Evolutionary conservation across 73 alveolate species (phyloP).

Genomic region (Paramecium primaurelia): DNA sequence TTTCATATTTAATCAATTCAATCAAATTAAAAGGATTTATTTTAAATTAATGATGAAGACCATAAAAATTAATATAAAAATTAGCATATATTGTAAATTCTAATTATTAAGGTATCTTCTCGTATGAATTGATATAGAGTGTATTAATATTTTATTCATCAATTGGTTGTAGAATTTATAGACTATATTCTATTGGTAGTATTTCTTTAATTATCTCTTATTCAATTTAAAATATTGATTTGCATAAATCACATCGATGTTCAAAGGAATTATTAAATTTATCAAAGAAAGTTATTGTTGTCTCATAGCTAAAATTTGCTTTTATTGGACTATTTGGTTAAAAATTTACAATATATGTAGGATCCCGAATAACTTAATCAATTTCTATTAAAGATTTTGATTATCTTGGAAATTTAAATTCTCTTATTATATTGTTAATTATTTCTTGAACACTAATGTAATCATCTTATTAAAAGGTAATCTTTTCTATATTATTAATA

Average conservation of each 20-base stretch:
- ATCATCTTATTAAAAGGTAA: neutral
- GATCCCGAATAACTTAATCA: neutral
- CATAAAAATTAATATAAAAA: neutral
- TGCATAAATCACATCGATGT: neutral
- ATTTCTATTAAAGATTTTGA: neutral
- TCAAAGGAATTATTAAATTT: neutral
- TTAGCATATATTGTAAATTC: neutral
- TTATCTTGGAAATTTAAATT: neutral
- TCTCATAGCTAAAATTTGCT: neutral
- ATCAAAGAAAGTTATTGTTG: neutral
- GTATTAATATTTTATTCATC: neutral
- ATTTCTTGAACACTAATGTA: neutral
- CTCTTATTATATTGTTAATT: neutral
- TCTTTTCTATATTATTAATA: too few relatives aligned
- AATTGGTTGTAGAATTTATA: neutral
- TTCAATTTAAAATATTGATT: neutral
- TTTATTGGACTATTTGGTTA: neutral
- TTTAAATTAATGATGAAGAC: neutral
- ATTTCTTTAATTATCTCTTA: neutral
- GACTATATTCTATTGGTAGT: neutral
- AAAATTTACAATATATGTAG: neutral
- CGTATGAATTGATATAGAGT: neutral
- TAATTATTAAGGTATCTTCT: neutral
- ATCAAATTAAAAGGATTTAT: neutral
- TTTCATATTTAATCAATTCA: neutral